These are phyloP conservation scores for Dothiorella sarmentorum DNA, from an alignment of 2,329 filamentous ascomycete genomes.

Conservation along the genomic window DNA sequence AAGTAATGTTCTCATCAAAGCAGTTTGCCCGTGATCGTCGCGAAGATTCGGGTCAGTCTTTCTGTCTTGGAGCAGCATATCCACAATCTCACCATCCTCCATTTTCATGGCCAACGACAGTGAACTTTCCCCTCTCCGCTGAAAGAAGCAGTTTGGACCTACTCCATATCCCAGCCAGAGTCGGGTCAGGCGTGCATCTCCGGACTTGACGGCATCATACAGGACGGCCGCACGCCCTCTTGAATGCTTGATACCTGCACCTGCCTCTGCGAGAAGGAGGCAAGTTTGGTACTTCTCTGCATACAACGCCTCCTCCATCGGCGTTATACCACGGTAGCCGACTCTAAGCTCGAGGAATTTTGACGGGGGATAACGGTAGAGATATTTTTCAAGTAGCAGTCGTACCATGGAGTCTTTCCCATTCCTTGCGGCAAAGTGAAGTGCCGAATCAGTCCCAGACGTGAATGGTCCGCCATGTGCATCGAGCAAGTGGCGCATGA, in stretches of 20 bases:
- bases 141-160: neutral
- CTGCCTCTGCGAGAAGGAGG: no score
- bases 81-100: neutral
- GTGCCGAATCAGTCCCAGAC: neutral
- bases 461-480: neutral
- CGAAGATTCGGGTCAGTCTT: neutral
- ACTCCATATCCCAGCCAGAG: neutral
- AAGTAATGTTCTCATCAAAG: neutral
- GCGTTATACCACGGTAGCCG: neutral
- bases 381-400: neutral
- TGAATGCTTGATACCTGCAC: no score
- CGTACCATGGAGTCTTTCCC: neutral
- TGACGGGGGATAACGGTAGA: neutral
- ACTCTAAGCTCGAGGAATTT: neutral
- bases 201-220: neutral
- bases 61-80: neutral
- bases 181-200: neutral
- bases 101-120: no score
- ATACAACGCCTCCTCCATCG: no score
- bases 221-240: no score
- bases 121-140: no score
- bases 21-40: neutral
- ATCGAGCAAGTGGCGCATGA: neutral
- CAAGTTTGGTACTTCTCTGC: no score
- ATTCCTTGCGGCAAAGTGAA: neutral